Base-by-base conservation (phyloP, 2,329 filamentous ascomycete species). In the Hypoxylon sp. region DNA sequence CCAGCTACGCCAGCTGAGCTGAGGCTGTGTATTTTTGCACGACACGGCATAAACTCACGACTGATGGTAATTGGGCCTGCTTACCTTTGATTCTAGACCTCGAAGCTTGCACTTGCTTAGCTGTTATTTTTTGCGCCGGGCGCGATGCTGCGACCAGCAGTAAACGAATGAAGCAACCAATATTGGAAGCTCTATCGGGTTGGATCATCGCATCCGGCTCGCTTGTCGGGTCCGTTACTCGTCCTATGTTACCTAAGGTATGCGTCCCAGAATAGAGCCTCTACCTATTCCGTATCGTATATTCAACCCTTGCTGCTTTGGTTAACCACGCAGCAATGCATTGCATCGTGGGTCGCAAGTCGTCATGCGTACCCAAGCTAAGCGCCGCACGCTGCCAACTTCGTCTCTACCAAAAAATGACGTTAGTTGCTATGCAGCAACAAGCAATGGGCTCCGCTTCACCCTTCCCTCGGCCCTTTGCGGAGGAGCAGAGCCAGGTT, bases 211-310 rank as follows among this genome's bases (percentile, higher is more conserved):
- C 32, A 37, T 50, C 43, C 43, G 34, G 34, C 44, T 46, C 22
- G 10, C 19, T 6, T 43, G 26, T 49, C 50, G 49, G 49, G 22
- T 34, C 54, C 15, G 19, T 10, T 15, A 34, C 11, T 6, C 20
- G 22, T 24, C 7, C 4, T 26, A 26, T 7, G 24, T 26, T 26
- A 7, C 24, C n/a, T n/a, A n/a, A n/a, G n/a, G 34, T 24, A 47
- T 28, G 55, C 44, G 20, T 64, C 61, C 52, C n/a, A 41, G 32
- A 56, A 59, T 56, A 56, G 61, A 55, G 43, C 47, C 26, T 28
- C 43, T 46, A 58, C 17, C 41, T 34, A 46, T 39, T n/a, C n/a
- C 51, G 34, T 53, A 28, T 37, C 32, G n/a, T n/a, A n/a, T 51
- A 22, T 39, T 28, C n/a, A 26, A 28, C 46, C 60, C 55, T 56